Percentiles rank a stretch among this genome's conserved stretches.
These are phyloP conservation scores for Lenwebbia sp. DNA, from an alignment of 345 rosid species.

Conservation along the genomic window DNA sequence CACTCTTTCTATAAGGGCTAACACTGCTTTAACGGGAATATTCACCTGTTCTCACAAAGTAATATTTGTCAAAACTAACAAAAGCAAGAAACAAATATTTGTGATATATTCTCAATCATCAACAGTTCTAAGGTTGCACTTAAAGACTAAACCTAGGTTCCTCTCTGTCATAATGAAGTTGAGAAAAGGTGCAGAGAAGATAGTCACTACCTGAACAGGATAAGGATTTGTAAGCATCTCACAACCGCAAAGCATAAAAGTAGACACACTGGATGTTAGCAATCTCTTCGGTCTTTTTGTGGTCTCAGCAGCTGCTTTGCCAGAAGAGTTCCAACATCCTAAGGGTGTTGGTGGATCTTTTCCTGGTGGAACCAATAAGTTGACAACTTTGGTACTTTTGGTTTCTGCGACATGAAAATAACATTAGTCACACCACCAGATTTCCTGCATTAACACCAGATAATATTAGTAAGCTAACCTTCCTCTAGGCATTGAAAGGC, in stretches of 20 bases:
- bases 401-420: constrained; percentile 30
- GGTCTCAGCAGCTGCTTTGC: constrained; percentile 4
- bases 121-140: not conserved
- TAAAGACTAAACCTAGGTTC: no score
- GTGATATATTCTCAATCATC: not conserved
- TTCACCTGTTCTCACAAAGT: constrained; percentile 30
- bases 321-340: constrained; percentile 26
- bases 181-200: not conserved
- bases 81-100: not conserved
- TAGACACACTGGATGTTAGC: constrained; percentile 31
- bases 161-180: not conserved
- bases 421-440: not conserved
- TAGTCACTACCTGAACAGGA: constrained; percentile 48
- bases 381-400: constrained; percentile 46
- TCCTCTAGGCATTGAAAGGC: constrained; percentile 78
- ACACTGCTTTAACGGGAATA: constrained; percentile 48
- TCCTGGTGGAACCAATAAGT: constrained; percentile 62
- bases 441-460: not conserved
- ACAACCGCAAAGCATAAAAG: constrained; percentile 52
- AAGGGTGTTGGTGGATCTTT: constrained; percentile 55
- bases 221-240: constrained; percentile 58
- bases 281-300: constrained; percentile 33
- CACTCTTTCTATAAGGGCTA: constrained; percentile 75
- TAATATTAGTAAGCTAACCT: constrained; percentile 24
- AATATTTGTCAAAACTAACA: not conserved